Evolutionary conservation across 345 rosid genomes (phyloP), one percentile per base, ranked within the genome.

Genomic region (Noccaea caerulescens): DNA sequence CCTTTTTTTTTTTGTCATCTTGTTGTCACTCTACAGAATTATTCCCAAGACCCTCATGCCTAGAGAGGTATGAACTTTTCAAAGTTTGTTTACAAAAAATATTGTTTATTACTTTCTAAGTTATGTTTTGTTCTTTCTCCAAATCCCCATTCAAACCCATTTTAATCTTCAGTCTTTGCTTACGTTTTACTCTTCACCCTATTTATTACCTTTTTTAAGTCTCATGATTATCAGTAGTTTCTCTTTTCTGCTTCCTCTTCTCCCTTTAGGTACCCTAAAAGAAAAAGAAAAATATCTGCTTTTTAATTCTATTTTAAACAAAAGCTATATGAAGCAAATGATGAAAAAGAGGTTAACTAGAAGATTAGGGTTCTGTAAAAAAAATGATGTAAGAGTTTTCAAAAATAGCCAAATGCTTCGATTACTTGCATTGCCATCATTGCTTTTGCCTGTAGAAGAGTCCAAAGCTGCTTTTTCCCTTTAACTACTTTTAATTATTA

Each of bases 11-110:
- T 81, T 85, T 84, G 92, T 88, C 92, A 81, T 81, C 80, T 87
- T 89, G 71, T 77, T 88, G 91, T 84, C 87, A 81, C 78, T 76
- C 79, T 75, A 82, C 96, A 95, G 99, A 81, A 89, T 95, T 75
- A 95, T 95, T 85, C 99, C 99, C 87, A 92, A 90, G 94, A 95
- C 98, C 84, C 97, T 95, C 91, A 92, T 92, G 99, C 99, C 97
- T 83, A 93, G 94, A 88, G 98, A 95, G 99, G 99, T 95, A 84
- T 37, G 41, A 41, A 41, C 57, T 16, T 14, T 56, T 57, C 25
- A 16, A 16, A 34, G 60, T 82, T 57, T 67, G 38, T 63, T 23
- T 23, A n/a, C 27, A 23, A 23, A 1, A 23, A 23, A 23, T 2
- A 23, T 23, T 69, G 58, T 75, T 72, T 76, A 73, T 79, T 72